phyloP scores from a whole-genome alignment of 2,329 filamentous ascomycete genomes.

The Chalaropsis ovoidea region DNA sequence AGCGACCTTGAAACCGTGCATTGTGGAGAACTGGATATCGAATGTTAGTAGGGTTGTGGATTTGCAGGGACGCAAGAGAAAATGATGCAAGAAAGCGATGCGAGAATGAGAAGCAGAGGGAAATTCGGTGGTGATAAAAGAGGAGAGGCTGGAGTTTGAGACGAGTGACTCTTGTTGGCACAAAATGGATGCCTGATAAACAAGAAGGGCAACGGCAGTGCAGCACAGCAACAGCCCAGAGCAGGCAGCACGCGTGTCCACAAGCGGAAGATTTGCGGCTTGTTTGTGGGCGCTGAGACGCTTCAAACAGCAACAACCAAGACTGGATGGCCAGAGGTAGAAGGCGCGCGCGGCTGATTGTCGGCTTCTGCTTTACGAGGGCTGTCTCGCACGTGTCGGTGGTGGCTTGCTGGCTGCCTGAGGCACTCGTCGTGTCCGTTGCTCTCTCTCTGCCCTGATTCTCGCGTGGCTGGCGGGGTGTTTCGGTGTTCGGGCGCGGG shows the following conservation, averaged over 20 bases:
- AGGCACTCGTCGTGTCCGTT: background rate
- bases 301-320: background rate
- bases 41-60: background rate
- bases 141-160: background rate
- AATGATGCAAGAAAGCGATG: conserved; percentile 1
- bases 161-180: background rate
- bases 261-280: background rate
- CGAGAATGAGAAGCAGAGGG: background rate
- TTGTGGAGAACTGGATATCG: conserved; percentile 32
- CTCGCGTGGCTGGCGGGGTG: background rate
- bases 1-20: conserved; percentile 40
- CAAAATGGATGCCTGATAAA: background rate
- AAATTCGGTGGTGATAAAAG: background rate
- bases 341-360: background rate
- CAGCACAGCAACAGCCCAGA: background rate
- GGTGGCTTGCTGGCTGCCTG: background rate
- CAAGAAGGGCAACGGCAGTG: background rate
- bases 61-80: background rate
- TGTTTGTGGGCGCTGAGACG: background rate
- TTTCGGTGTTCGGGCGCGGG: background rate
- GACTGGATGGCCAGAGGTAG: background rate
- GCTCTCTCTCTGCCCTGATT: background rate
- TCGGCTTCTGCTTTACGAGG: background rate
- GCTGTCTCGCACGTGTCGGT: background rate
- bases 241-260: background rate